Evolutionary conservation across 805 yeast genomes (phyloP).

Genomic region (Lachancea lanzarotensis): DNA sequence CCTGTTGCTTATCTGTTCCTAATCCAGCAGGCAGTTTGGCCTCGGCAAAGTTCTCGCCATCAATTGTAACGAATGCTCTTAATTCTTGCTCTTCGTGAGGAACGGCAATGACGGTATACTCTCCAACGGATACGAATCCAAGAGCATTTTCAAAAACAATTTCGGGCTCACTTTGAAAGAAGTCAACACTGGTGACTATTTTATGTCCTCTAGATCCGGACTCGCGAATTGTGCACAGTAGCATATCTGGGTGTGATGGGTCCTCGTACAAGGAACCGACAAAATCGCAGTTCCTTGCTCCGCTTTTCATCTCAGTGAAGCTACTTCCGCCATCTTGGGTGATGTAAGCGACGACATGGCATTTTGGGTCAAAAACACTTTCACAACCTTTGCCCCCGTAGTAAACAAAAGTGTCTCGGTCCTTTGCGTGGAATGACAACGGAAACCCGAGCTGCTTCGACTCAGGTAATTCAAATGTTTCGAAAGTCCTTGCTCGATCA

Average conservation of each 20-base stretch:
- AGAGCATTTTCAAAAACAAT: conserved; percentile 51
- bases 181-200: conserved; percentile 49
- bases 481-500: conserved; percentile 62
- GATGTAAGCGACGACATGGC: conserved; percentile 52
- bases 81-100: conserved; percentile 45
- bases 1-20: conserved; percentile 52
- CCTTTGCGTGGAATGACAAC: conserved; percentile 56
- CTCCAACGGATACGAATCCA: conserved; percentile 69
- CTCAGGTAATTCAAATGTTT: conserved; percentile 43
- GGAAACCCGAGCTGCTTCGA: conserved; percentile 37
- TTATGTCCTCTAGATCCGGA: conserved; percentile 27
- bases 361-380: conserved; percentile 38
- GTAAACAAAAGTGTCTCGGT: conserved; percentile 57
- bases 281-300: conserved; percentile 59
- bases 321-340: conserved; percentile 63
- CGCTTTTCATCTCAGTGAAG: conserved; percentile 49
- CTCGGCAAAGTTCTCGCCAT: conserved; percentile 70
- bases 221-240: conserved; percentile 55
- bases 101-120: conserved; percentile 67
- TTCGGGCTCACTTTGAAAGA: conserved; percentile 37
- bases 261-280: conserved; percentile 47
- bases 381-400: conserved; percentile 58
- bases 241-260: conserved; percentile 42
- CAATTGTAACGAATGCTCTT: conserved; percentile 67
- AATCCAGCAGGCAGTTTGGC: conserved; percentile 69